Evolutionary conservation across 2,329 filamentous ascomycete species (phyloP).

Genomic region (Penicillium sp.): DNA sequence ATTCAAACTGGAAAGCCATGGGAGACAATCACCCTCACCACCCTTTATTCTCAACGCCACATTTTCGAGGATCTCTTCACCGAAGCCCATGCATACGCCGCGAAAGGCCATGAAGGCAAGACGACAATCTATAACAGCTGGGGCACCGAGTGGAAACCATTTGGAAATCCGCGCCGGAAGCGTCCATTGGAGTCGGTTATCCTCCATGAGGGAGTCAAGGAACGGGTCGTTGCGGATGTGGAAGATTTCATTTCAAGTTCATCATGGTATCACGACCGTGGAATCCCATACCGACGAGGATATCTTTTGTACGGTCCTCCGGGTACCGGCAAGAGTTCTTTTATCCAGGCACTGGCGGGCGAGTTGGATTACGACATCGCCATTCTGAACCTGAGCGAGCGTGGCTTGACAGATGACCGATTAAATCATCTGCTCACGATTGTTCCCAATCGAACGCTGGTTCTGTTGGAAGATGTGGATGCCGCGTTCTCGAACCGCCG

Average conservation of each 20-base stretch:
- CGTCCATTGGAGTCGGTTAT: conserved; percentile 85
- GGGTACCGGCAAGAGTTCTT: conserved; percentile 90
- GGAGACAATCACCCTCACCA: conserved; percentile 89
- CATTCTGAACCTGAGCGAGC: conserved; percentile 84
- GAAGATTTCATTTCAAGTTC: conserved; percentile 75
- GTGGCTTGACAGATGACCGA: conserved; percentile 85
- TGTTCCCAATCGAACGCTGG: conserved; percentile 75
- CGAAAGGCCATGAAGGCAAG: conserved; percentile 81
- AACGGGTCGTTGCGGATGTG: conserved; percentile 75
- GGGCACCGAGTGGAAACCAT: conserved; percentile 77
- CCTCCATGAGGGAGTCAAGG: conserved; percentile 77
- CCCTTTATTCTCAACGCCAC: conserved; percentile 82
- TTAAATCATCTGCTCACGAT: conserved; percentile 83
- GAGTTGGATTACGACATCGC: conserved; percentile 89
- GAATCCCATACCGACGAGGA: conserved; percentile 85
- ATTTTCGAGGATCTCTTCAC: conserved; percentile 87
- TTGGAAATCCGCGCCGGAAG: conserved; percentile 82
- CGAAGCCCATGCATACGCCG: conserved; percentile 78
- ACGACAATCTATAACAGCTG: conserved; percentile 86
- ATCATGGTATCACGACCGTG: conserved; percentile 90
- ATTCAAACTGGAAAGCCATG: conserved; percentile 83
- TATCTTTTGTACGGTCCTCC: conserved; percentile 88
- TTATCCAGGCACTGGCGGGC: conserved; percentile 93
- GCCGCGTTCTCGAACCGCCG: conserved; percentile 83
- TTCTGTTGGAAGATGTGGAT: conserved; percentile 86